Evolutionary conservation across 73 alveolate species (phyloP), one percentile per base, ranked within the genome.

Genomic region (Symbiodinium pilosum): DNA sequence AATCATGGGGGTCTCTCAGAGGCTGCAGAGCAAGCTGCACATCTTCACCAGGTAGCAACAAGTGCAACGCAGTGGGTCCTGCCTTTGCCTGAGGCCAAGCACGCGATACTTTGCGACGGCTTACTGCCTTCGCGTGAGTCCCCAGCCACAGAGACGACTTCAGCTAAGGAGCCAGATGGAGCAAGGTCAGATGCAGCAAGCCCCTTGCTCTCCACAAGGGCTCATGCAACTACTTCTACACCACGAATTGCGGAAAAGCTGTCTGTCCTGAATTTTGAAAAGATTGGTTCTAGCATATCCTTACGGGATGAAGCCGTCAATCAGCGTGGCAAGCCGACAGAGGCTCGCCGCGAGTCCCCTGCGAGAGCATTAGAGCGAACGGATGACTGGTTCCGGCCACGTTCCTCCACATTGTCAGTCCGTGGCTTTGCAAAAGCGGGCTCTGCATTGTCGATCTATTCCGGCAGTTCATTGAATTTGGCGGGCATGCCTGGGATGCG

Each of bases 311-410:
- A 64, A 14, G 81, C 41, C 1, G 81, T 64, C 81, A 64, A 64
- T n/a, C 81, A 64, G 81, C 30, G 81, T 9, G 24, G 1, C 81
- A 64, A 64, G 81, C 12, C 38, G 18, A 28, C 39, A 3, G 81
- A n/a, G n/a, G 21, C 26, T 26, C 18, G 14, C 16, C 39, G 30
- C 38, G 59, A 47, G 59, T 64, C 38, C 34, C 75, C 8, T 6
- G 38, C 24, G 30, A 64, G 30, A 38, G 39, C 1, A 14, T 28
- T n/a, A 18, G 81, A 64, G 81, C 81, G 81, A 64, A 64, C 34
- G 81, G 81, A 64, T 20, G 81, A 64, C 38, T 64, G 81, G 81
- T 64, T 64, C 81, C 24, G 81, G 81, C 81, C 81, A 64, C 81
- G 81, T 1, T 12, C 73, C 73, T 64, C 81, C 39, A 64, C 34